Base-by-base conservation (phyloP, 345 rosid species). In the Populus euphratica region DNA sequence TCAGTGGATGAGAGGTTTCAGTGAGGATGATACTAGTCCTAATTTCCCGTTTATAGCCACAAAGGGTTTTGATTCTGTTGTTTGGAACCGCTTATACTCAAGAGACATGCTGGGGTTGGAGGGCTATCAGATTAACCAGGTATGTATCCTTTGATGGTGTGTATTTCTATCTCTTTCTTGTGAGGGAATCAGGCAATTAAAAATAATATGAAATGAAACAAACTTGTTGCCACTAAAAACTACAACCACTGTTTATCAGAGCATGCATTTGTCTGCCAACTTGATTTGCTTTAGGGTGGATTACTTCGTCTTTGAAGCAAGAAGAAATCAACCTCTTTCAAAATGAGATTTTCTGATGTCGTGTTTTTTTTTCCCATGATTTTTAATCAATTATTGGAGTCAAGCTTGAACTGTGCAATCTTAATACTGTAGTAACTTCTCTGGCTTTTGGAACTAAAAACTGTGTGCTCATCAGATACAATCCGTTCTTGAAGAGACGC, bases 21-120 rank as follows among this genome's bases (percentile, higher is more conserved):
- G 77, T 70, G 86, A 78, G 41, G 78, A 76, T 61, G 91, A 88
- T 76, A 79, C 67, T 69, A 77, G 71, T 78, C 88, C 83, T 70
- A 72, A 69, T 76, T 78, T 93, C 82, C 98, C 97, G 35, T 95
- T 93, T 82, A 84, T 90, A 25, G 98, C 97, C 13, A 91, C 91
- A 54, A 81, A 88, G 29, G 99, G 98, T 35, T 90, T 88, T 65
- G 94, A 93, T 68, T 93, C 98, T 68, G 94, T 95, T 72, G 98
- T 95, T 59, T 95, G 97, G 99, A 95, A 86, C 81, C 90, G 97
- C 73, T 82, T 93, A 75, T 93, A 91, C 83, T 95, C 99, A 0
- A 85, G 91, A 80, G 98, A 95, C 80, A 64, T 74, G 29, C 84
- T 90, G 1, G 94, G 89, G 68, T 82, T 85, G 68, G 87, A 86